These are phyloP conservation scores for Obelidium mucronatum DNA, from an alignment of 192 early-diverging fungal species.

Conservation along the genomic window DNA sequence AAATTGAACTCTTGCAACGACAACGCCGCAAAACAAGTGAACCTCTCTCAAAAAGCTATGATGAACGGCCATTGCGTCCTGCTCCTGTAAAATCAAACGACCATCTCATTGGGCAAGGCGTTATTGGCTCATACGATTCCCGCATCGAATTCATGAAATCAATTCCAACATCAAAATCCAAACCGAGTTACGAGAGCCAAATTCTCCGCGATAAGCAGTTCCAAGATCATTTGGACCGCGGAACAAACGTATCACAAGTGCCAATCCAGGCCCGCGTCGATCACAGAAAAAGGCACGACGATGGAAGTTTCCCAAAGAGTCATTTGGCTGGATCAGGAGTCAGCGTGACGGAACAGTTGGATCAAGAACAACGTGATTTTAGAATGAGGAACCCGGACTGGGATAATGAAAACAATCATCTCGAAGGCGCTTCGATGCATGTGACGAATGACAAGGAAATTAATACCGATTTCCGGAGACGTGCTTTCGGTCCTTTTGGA, in stretches of 20 bases:
- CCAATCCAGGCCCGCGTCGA: not conserved
- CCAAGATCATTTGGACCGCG: constrained; percentile 1
- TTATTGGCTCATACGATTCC: not conserved
- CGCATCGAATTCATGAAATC: not conserved
- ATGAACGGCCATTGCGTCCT: constrained; percentile 1
- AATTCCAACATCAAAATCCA: not conserved
- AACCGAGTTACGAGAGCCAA: constrained; percentile 1
- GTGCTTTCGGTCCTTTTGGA: not conserved
- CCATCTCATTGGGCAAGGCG: constrained; percentile 4
- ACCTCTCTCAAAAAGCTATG: not conserved
- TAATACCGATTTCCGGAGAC: not conserved
- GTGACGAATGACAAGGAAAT: not conserved
- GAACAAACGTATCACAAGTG: not conserved
- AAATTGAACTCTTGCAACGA: not conserved
- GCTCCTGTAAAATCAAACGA: not conserved
- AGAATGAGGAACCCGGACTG: not conserved
- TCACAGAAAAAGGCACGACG: not conserved
- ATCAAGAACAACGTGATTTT: not conserved
- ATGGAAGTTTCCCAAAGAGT: not conserved
- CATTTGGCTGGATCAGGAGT: not conserved
- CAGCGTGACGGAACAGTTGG: not conserved
- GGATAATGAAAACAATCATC: not conserved
- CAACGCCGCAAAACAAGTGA: too few species aligned
- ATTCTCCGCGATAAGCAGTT: constrained; percentile 16
- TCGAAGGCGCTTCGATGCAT: not conserved